Evolutionary conservation across 805 yeast genomes (phyloP).

Genomic region (Lachancea waltii): DNA sequence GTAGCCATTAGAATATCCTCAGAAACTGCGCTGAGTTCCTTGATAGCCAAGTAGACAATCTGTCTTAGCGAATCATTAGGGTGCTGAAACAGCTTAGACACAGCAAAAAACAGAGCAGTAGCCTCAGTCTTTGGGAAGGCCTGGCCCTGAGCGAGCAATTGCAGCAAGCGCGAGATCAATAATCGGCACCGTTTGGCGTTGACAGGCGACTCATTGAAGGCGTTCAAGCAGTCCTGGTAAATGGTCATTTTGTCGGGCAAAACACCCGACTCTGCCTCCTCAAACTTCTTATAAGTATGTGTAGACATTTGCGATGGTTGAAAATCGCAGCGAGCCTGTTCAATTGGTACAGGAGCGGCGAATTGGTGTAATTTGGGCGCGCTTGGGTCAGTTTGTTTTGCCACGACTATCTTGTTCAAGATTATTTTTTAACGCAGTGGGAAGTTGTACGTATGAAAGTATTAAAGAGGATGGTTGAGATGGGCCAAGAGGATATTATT

Average conservation of each 20-base stretch:
- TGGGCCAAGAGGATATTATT: too few relatives aligned
- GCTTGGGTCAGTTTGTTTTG: too few relatives aligned
- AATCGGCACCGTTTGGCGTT: constrained; percentile 81
- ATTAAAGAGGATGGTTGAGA: too few relatives aligned
- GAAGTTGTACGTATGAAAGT: too few relatives aligned
- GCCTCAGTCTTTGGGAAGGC: constrained; percentile 83
- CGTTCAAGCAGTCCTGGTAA: constrained; percentile 89
- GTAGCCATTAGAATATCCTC: constrained; percentile 96
- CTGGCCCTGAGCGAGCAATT: constrained; percentile 81
- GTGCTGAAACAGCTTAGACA: constrained; percentile 92
- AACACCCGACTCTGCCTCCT: constrained; percentile 60
- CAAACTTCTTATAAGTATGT: constrained; percentile 74
- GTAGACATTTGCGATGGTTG: constrained; percentile 56
- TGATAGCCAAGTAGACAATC: constrained; percentile 87
- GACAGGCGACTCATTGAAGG: constrained; percentile 86
- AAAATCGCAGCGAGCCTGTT: constrained; percentile 1
- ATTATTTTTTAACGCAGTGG: too few relatives aligned
- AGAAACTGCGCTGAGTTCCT: constrained; percentile 77
- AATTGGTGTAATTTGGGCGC: too few relatives aligned
- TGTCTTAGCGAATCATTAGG: constrained; percentile 79
- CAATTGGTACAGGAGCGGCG: neutral
- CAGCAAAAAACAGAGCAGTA: constrained; percentile 85
- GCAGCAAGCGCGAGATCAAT: constrained; percentile 72
- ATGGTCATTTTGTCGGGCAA: constrained; percentile 95
- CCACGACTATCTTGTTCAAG: constrained; percentile 4